Percentiles rank a stretch among this genome's conserved stretches.
Conservation (phyloP, 164 flowering plant species). For the Piper betle region DNA sequence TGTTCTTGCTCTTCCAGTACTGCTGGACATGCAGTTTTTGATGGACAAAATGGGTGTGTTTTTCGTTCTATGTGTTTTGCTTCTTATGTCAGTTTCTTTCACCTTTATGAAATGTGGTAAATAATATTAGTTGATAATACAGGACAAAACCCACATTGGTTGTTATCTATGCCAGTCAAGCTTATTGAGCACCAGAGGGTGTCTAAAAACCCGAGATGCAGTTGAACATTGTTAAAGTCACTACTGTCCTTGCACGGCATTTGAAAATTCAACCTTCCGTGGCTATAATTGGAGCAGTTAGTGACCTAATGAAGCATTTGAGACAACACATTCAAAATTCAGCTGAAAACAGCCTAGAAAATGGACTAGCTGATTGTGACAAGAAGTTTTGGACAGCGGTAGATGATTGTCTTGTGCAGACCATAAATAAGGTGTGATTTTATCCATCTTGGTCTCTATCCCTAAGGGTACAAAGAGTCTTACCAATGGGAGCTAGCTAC, state of each 20-base stretch:
- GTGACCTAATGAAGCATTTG: too few relatives aligned
- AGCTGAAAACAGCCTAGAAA: too few relatives aligned
- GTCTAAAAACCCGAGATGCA: too few relatives aligned
- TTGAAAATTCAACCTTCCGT: too few relatives aligned
- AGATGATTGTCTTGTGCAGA: too few relatives aligned
- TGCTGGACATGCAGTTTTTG: slow-evolving; percentile 64
- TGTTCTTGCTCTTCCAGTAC: slow-evolving; percentile 71
- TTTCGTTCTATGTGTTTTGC: neutral
- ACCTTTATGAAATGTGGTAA: neutral
- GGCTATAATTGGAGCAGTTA: too few relatives aligned
- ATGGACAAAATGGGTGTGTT: slow-evolving; percentile 39
- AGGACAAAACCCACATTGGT: slow-evolving; percentile 70
- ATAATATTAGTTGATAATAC: slow-evolving; percentile 12
- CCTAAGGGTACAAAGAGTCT: neutral
- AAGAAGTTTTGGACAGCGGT: too few relatives aligned
- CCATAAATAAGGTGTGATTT: slow-evolving; percentile 47
- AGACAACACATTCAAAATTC: too few relatives aligned
- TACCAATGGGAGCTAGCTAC: neutral
- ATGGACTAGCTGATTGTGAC: too few relatives aligned
- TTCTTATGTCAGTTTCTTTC: neutral
- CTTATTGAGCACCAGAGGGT: slow-evolving; percentile 98
- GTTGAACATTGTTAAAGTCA: too few relatives aligned
- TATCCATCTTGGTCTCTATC: neutral
- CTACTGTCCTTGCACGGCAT: too few relatives aligned
- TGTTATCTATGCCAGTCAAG: slow-evolving; percentile 70